Base-by-base conservation (phyloP, 1,139 yeast species). In the Candida sanyaensis region DNA sequence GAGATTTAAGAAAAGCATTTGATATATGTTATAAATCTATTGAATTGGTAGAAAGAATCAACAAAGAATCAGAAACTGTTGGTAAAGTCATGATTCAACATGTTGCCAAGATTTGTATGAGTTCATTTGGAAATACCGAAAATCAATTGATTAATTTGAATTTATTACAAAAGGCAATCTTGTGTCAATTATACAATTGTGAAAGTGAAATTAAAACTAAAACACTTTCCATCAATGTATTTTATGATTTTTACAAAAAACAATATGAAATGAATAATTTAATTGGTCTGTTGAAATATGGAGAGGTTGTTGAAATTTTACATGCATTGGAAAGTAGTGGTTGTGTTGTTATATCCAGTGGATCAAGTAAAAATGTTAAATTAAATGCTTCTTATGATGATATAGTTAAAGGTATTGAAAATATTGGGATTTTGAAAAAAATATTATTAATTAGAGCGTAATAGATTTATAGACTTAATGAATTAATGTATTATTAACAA, bases 1-100 rank as follows among this genome's bases (percentile, higher is more conserved):
- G 99, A 44, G 99, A 93, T 67, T 72, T 93, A 51, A 78, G 99
- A 52, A 89, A 87, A 62, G 92, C 97, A 1, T 90, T 93, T 64
- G 99, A 93, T 64, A 80, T 93, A n/a, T 80, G 96, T 56, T 81
- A 88, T 58, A 80, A 83, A 52, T 81, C 96, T 17, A 77, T 93
- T 37, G 97, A 92, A 59, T 55, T 86, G 42, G 83, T 86, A 2
- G 98, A 92, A 62, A 24, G 42, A 30, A 28, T 27, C 11, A 30
- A 30, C 23, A 30, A 41, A 24, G 26, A 34, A 23, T 24, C 42
- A 5, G 48, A 37, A 11, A 28, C 9, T 56, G 61, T 30, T 80
- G 82, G 7, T 86, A 79, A 78, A 58, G 92, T 88, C 8, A 77
- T 84, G 48, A 81, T 92, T 41, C 75, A 85, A 12, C 96, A 89